Evolutionary conservation across 2,329 filamentous ascomycete genomes (phyloP).

Genomic region (Alternaria triticina): DNA sequence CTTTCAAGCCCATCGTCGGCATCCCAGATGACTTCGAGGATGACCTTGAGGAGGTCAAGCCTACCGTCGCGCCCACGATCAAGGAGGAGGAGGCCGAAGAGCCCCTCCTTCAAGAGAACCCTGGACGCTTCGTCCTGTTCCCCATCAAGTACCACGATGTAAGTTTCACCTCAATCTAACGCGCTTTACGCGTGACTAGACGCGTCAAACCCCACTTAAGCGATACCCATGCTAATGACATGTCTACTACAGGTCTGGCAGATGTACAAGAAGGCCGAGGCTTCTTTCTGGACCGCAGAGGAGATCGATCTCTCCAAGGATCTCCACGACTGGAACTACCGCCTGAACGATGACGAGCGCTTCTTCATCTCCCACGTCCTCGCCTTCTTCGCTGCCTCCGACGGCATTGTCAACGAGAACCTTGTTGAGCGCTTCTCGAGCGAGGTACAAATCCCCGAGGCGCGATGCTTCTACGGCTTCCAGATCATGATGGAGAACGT

Average conservation of each 20-base stretch:
- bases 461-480: slow-evolving; percentile 99
- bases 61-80: slow-evolving; percentile 58
- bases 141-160: slow-evolving; percentile 99
- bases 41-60: slow-evolving; percentile 56
- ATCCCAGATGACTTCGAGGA: slow-evolving; percentile 54
- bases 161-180: slow-evolving; percentile 51
- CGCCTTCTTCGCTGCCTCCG: slow-evolving; percentile 97
- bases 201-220: slow-evolving; percentile 62
- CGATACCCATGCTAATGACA: slow-evolving; percentile 33
- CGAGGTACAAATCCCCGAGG: slow-evolving; percentile 96
- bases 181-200: slow-evolving; percentile 54
- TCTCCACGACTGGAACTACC: slow-evolving; percentile 98
- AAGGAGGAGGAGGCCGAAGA: slow-evolving; percentile 78
- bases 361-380: slow-evolving; percentile 99
- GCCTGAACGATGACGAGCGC: slow-evolving; percentile 92
- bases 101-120: slow-evolving; percentile 93
- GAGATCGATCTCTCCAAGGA: slow-evolving; percentile 99
- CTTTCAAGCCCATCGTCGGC: slow-evolving; percentile 63
- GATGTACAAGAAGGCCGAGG: slow-evolving; percentile 99
- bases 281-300: slow-evolving; percentile 99
- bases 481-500: slow-evolving; percentile 99
- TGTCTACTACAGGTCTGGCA: slow-evolving; percentile 82
- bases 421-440: slow-evolving; percentile 95
- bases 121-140: slow-evolving; percentile 95
- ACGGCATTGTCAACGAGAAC: slow-evolving; percentile 99